Percentiles rank a stretch among this genome's conserved stretches.
phyloP scores from a whole-genome alignment of 1,284 basidiomycete genomes.

The Sanghuangporus weigelae region DNA sequence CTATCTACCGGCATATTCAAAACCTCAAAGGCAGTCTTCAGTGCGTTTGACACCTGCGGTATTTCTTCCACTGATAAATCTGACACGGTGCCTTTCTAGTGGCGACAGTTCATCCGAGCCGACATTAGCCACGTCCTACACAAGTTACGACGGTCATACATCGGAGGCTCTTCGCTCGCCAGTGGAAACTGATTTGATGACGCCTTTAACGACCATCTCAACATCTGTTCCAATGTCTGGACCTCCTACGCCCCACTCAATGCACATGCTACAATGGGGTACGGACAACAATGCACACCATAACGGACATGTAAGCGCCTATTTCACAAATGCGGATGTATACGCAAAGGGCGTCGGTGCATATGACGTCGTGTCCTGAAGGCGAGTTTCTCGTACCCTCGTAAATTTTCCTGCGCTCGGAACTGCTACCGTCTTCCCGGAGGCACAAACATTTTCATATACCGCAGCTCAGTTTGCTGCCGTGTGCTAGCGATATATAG shows the following conservation, averaged over 20 bases:
- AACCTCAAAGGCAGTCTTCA: slow-evolving; percentile 62
- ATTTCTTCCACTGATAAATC: slow-evolving; percentile 25
- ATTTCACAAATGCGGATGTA: slow-evolving; percentile 14
- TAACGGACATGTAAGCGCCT: slow-evolving; percentile 9
- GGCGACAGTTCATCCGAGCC: slow-evolving; percentile 18
- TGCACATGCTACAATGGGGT: slow-evolving; percentile 16
- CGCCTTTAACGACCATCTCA: slow-evolving; percentile 46
- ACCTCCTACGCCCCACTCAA: slow-evolving; percentile 16
- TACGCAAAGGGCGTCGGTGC: slow-evolving; percentile 15
- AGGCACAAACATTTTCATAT: neutral
- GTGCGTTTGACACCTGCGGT: slow-evolving; percentile 40
- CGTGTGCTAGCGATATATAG: neutral
- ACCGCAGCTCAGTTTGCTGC: neutral
- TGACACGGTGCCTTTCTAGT: neutral
- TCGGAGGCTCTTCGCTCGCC: slow-evolving; percentile 42
- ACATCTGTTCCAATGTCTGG: slow-evolving; percentile 10
- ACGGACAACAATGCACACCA: slow-evolving; percentile 9
- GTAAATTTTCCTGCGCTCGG: neutral
- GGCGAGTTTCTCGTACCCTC: neutral
- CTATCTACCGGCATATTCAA: slow-evolving; percentile 52
- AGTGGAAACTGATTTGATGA: slow-evolving; percentile 63
- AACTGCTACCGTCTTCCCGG: neutral
- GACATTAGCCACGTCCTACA: slow-evolving; percentile 22
- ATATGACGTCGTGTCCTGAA: slow-evolving; percentile 17
- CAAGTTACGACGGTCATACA: slow-evolving; percentile 28